Conservation (phyloP, 495 filamentous ascomycete genomes). For the Lichina pygmaea region DNA sequence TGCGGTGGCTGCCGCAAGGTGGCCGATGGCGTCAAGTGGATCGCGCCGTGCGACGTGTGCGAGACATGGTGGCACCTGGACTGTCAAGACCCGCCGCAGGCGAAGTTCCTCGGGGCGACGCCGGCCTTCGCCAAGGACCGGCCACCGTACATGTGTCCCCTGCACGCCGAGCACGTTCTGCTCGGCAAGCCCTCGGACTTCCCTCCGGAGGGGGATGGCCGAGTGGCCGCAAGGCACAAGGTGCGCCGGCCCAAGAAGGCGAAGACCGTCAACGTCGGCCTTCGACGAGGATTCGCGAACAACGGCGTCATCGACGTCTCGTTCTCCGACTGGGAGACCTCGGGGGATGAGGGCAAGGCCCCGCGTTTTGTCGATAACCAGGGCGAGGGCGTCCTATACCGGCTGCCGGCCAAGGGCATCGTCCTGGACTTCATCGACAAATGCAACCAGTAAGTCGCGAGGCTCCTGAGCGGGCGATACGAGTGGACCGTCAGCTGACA, state of each 20-base stretch:
- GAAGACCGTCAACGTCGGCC: slow-evolving; percentile 14
- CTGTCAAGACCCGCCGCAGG: slow-evolving; percentile 64
- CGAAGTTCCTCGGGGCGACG: slow-evolving; percentile 34
- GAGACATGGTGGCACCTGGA: slow-evolving; percentile 67
- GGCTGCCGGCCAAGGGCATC: slow-evolving; percentile 44
- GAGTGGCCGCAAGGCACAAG: slow-evolving; percentile 7
- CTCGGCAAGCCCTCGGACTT: slow-evolving; percentile 10
- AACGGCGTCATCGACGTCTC: slow-evolving; percentile 52
- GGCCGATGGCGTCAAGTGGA: slow-evolving; percentile 25
- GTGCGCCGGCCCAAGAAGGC: slow-evolving; percentile 29
- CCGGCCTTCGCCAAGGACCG: slow-evolving; percentile 17
- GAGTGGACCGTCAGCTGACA: no score
- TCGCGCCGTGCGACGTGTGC: slow-evolving; percentile 66
- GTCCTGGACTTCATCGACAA: slow-evolving; percentile 50
- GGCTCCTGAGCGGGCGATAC: no score
- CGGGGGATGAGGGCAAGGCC: slow-evolving; percentile 20
- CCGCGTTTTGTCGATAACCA: slow-evolving; percentile 18
- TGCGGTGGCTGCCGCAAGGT: slow-evolving; percentile 43
- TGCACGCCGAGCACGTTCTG: slow-evolving; percentile 43
- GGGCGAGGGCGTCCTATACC: slow-evolving; percentile 30
- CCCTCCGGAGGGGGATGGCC: no score
- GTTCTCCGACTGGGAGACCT: slow-evolving; percentile 22
- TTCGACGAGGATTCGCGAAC: slow-evolving; percentile 35
- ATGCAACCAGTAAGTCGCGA: slow-evolving; percentile 11
- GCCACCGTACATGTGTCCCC: slow-evolving; percentile 67